Evolutionary conservation across 176 grass and related monocot species (phyloP), one percentile per base, ranked within the genome.

Genomic region (Oryza glumipatula): DNA sequence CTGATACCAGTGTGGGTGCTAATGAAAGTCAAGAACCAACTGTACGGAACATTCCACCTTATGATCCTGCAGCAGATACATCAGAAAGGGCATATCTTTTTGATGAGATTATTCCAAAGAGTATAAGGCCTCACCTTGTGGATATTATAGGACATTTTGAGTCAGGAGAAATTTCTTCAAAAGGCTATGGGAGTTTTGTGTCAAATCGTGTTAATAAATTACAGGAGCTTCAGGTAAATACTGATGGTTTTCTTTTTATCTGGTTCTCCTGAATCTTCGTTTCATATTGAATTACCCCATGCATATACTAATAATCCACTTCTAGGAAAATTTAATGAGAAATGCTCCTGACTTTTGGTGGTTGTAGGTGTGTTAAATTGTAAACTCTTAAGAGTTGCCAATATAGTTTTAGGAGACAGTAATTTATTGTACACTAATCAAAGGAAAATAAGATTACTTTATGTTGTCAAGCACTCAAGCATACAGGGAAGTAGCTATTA

Each of bases 181-280:
- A 90, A 84, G 73, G 75, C 46, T 99, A 99, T 78, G 91, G 89
- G 30, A 82, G 13, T 84, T 99, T 99, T 96, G 93, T 99, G 79
- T 86, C 85, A 49, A 99, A 94, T 54, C 91, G 93, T 56, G 85
- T 92, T 66, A 68, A 94, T 14, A 91, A 92, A 63, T 86, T 99
- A 66, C 56, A 76, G 19, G 73, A 87, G 21, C 78, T 88, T 78
- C 35, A 92, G 96, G 96, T 99, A 76, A 74, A 60, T 70, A 86
- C 0, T 52, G 16, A 32, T 82, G 12, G 38, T 38, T 82, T 80
- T 94, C 26, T 68, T 78, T 35, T 72, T 69, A 33, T 78, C 23
- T 68, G 69, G 28, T 68, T 74, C 22, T 67, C 3, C 9, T 23
- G 49, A 73, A 9, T 10, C 23, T 45, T 58, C 35, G 66, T 38